phyloP scores from a whole-genome alignment of 2,329 filamentous ascomycete genomes.

The Chaetomium strumarium region DNA sequence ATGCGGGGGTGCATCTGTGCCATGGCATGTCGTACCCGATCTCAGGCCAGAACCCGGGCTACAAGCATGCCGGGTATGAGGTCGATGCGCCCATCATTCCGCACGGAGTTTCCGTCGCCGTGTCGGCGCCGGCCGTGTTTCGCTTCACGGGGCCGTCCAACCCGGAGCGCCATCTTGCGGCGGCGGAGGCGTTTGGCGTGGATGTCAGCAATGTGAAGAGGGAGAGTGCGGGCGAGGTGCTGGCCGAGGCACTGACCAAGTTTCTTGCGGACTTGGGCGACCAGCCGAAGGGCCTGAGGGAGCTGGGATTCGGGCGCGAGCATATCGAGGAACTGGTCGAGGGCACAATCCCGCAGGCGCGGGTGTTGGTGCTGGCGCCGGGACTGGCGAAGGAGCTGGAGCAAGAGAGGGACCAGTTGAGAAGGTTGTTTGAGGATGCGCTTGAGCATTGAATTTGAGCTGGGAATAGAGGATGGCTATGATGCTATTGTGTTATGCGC shows the following conservation, averaged over 20 bases:
- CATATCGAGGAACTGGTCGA: slow-evolving; percentile 84
- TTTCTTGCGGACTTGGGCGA: slow-evolving; percentile 83
- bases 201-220: slow-evolving; percentile 82
- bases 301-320: slow-evolving; percentile 68
- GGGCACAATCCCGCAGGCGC: slow-evolving; percentile 85
- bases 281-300: slow-evolving; percentile 80
- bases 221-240: slow-evolving; percentile 82
- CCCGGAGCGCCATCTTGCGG: slow-evolving; percentile 82
- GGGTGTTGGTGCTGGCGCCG: slow-evolving; percentile 88
- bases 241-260: slow-evolving; percentile 73
- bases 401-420: slow-evolving; percentile 66
- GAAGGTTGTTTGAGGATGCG: slow-evolving; percentile 59
- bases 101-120: slow-evolving; percentile 91
- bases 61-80: slow-evolving; percentile 82
- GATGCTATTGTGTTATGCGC: neutral
- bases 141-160: slow-evolving; percentile 87
- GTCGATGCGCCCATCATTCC: slow-evolving; percentile 77
- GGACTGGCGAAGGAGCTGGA: slow-evolving; percentile 65
- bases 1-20: slow-evolving; percentile 84
- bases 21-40: slow-evolving; percentile 95
- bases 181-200: slow-evolving; percentile 85
- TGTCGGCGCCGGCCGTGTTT: slow-evolving; percentile 90
- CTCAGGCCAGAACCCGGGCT: slow-evolving; percentile 87
- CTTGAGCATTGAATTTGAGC: slow-evolving; percentile 34
- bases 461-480: neutral